Evolutionary conservation across 306 rosid species (phyloP).

Genomic region (Biancaea sappan): DNA sequence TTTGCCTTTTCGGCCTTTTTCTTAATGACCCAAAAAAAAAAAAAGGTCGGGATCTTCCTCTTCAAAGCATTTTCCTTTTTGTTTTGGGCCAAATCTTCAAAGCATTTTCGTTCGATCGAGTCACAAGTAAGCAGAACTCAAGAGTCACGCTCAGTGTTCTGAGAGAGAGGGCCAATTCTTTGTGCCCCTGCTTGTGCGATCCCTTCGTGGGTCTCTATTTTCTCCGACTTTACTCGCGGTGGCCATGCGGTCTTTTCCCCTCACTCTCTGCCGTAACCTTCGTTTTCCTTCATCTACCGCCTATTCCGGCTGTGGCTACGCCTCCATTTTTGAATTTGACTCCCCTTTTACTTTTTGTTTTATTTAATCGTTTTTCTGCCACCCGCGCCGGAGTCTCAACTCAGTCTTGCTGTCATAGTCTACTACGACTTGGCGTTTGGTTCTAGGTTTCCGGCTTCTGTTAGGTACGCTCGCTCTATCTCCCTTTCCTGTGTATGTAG

Average conservation of each 20-base stretch:
- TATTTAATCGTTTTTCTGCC: not conserved
- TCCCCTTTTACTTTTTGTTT: not conserved
- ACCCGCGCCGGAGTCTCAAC: not conserved
- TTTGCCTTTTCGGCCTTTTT: not conserved
- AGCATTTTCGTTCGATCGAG: not conserved
- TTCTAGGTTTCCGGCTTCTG: slow-evolving; percentile 17
- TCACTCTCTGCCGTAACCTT: not conserved
- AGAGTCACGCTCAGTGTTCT: not conserved
- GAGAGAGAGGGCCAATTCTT: not conserved
- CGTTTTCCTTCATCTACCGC: not conserved
- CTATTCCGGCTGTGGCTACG: not conserved
- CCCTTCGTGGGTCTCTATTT: not conserved
- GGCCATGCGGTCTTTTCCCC: not conserved
- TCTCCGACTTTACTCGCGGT: not conserved
- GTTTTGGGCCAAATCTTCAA: not conserved
- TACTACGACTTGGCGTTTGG: not conserved
- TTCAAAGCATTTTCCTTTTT: not conserved
- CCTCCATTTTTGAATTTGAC: not conserved
- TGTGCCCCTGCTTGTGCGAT: not conserved
- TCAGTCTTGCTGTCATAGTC: not conserved
- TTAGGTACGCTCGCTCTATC: not conserved
- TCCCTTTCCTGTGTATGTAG: not conserved
- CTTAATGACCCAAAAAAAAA: not conserved
- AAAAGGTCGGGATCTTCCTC: not conserved
- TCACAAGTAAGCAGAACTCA: not conserved